Percentiles rank a stretch among this genome's conserved stretches.
Conservation (phyloP, 2,329 filamentous ascomycete species). For the Ophiostoma perfectum region DNA sequence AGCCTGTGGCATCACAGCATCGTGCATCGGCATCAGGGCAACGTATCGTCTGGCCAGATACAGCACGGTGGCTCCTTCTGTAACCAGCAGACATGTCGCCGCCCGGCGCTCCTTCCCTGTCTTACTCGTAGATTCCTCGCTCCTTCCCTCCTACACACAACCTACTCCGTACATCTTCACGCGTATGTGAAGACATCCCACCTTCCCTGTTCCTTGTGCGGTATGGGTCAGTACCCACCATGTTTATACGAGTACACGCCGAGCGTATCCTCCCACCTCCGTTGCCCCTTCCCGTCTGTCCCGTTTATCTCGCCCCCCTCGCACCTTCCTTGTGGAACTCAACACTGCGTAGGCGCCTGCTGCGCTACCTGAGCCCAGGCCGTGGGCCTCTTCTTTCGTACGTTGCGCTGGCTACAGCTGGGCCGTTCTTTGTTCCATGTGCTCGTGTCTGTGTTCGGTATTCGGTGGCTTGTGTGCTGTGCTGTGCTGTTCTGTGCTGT, state of each 20-base stretch:
- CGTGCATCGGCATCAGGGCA: slow-evolving; percentile 9
- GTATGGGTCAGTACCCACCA: neutral
- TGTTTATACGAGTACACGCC: neutral
- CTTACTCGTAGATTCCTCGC: neutral
- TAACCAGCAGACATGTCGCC: slow-evolving; percentile 8
- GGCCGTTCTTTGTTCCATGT: neutral
- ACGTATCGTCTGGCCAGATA: slow-evolving; percentile 12
- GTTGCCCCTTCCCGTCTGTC: neutral
- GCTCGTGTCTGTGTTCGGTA: slow-evolving; percentile 7
- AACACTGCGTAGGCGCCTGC: slow-evolving; percentile 7
- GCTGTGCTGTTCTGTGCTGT: neutral
- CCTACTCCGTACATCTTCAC: too few species aligned
- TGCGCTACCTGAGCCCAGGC: slow-evolving; percentile 17
- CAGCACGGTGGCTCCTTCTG: slow-evolving; percentile 7
- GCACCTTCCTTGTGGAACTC: neutral
- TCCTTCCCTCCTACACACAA: neutral
- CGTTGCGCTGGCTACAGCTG: slow-evolving; percentile 14
- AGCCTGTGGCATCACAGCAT: slow-evolving; percentile 4
- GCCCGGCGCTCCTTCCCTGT: neutral
- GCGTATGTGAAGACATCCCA: too few species aligned
- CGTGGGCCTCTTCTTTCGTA: slow-evolving; percentile 16
- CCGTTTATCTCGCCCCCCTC: neutral
- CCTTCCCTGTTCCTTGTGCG: neutral
- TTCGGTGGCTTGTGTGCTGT: neutral
- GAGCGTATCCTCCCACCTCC: neutral